Evolutionary conservation across 495 filamentous ascomycete species (phyloP), one percentile per base, ranked within the genome.

Genomic region (Parathielavia hyrcaniae): DNA sequence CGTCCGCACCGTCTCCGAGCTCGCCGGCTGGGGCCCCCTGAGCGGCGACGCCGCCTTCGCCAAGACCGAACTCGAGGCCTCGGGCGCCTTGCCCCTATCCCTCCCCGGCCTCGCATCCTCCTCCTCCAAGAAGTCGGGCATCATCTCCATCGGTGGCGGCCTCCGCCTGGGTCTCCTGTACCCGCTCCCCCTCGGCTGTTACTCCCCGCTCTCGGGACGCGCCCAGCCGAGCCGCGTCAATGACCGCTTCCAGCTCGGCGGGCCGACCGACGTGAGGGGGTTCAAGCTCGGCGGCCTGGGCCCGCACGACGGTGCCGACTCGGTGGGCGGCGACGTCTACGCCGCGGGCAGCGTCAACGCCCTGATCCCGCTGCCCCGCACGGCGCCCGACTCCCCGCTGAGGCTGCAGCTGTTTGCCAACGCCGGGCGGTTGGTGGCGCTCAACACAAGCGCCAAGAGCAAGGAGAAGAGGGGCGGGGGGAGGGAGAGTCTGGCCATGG

Each of bases 201-300:
- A 30, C 26, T 30, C 26, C 26, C 26, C 80, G 12, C 68, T 87
- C 30, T 75, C 77, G 20, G 80, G 77, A 60, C 19, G 53, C 19
- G 62, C 83, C 70, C 34, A 77, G 35, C 82, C 86, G 4, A 91
- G 89, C 50, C 82, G 89, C 26, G 80, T 96, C 61, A 96, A 92
- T 71, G 93, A 98, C 71, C 90, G 93, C 34, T 97, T 98, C 77
- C 82, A 86, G 51, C 89, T 98, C 40, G 93, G 93, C 46, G 93
- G 95, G 0, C 91, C 93, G 0, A 95, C 90, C 20, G 90, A 96
- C 67, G 89, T 98, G 32, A 87, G 93, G 50, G 93, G 92, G 6
- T 98, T 97, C 79, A 86, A 88, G 32, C 80, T 96, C 39, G 85
- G 82, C 20, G 95, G 95, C 5, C 77, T 97, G 14, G 93, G 93